Base-by-base conservation (phyloP, 1,139 yeast genomes). In the Candida sp. region DNA sequence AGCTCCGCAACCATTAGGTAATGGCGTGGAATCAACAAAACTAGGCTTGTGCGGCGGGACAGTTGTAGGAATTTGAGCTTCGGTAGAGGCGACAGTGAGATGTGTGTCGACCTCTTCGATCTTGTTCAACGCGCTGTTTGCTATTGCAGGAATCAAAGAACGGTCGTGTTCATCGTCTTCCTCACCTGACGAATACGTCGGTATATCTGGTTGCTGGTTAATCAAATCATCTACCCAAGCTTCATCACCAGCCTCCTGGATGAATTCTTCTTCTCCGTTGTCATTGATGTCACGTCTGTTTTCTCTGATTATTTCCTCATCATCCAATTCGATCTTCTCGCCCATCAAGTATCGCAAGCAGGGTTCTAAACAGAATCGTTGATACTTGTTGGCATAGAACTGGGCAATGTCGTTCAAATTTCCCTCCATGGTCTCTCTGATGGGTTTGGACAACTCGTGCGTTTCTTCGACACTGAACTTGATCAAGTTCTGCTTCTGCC, bases 1-100 rank as follows among this genome's bases (percentile, higher is more conserved):
- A 0, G 96, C 97, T 7, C 98, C 97, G 72, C 97, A 92, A 3
- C 94, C 96, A 63, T 90, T 91, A 0, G 98, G 97, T 3, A 92
- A 78, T 0, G 98, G 98, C 0, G 97, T 90, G 37, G 92, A 86
- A 62, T 91, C 97, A 60, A 85, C 82, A 12, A 54, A 52, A 11
- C 46, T 44, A 8, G 40, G 42, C 23, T 47, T 37, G 30, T 39
- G 39, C 5, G 28, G 35, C 3, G 38, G 23, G 28, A 42, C 38
- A 1, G 30, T 37, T 23, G 32, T 9, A 5, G 22, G 28, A 11
- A 7, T 35, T 33, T 17, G 17, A 17, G 17, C 17, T 17, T 17
- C 17, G 1, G 17, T 2, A 1, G 17, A 17, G 17, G 17, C 1
- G 2, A 17, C 17, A 17, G 17, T 17, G 17, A 17, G 17, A 17